Conservation (phyloP, 2,329 filamentous ascomycete genomes). For the Fusarium odoratissimum region DNA sequence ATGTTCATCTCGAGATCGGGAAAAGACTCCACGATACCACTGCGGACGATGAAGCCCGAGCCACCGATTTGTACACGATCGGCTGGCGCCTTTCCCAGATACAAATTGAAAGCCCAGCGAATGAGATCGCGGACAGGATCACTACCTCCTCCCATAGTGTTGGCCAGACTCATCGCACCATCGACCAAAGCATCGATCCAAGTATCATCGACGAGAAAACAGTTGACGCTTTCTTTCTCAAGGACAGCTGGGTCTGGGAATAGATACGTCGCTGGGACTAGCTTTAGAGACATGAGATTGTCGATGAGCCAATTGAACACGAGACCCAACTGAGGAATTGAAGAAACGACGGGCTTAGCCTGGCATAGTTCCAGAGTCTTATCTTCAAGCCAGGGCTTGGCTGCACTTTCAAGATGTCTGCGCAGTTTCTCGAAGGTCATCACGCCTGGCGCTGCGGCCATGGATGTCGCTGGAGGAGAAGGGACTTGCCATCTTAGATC, state of each 20-base stretch:
- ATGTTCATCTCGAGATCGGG: background rate
- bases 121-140: background rate
- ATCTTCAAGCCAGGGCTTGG: background rate
- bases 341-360: fast-evolving
- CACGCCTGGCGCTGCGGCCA: background rate
- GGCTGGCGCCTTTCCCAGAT: background rate
- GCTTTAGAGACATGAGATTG: background rate
- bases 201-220: background rate
- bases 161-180: background rate
- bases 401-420: background rate
- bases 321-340: background rate
- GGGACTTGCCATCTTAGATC: background rate
- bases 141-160: background rate
- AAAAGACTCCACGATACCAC: background rate
- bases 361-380: background rate
- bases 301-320: background rate
- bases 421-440: background rate
- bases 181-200: background rate
- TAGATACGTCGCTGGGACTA: background rate
- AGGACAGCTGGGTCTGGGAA: background rate
- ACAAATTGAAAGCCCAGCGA: background rate
- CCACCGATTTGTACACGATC: background rate
- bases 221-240: background rate
- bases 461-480: background rate
- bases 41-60: background rate